Evolutionary conservation across 352 stramenopile species (phyloP).

Genomic region (Phytopythium kandeliae): DNA sequence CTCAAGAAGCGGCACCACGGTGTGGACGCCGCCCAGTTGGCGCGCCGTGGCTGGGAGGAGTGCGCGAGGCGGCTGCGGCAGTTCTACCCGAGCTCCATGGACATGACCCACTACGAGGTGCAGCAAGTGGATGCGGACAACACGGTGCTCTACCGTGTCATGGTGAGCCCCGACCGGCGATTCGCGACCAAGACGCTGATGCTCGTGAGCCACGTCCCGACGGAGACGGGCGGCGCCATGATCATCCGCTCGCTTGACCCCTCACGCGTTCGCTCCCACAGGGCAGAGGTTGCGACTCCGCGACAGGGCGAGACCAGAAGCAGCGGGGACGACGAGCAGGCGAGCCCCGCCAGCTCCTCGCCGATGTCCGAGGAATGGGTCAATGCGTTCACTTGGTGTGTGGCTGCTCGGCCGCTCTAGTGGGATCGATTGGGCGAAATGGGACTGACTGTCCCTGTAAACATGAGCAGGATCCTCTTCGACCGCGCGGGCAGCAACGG

Average conservation of each 20-base stretch:
- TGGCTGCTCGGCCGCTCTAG: too few species aligned
- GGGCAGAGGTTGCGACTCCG: not conserved
- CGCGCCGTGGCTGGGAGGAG: slow-evolving; percentile 23
- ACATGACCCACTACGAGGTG: slow-evolving; percentile 28
- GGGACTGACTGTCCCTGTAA: too few species aligned
- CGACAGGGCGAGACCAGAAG: not conserved
- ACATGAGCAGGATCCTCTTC: slow-evolving; percentile 53
- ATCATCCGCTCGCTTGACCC: slow-evolving; percentile 39
- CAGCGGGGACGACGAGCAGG: not conserved
- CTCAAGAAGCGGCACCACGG: slow-evolving; percentile 47
- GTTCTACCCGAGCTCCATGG: slow-evolving; percentile 48
- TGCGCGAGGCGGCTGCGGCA: slow-evolving; percentile 19
- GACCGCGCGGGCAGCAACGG: slow-evolving; percentile 23
- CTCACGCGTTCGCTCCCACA: slow-evolving; percentile 11
- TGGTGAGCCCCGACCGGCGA: slow-evolving; percentile 16
- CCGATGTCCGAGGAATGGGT: slow-evolving; percentile 33
- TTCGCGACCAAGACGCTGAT: slow-evolving; percentile 40
- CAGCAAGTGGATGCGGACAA: slow-evolving; percentile 61
- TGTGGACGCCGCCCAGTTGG: slow-evolving; percentile 21
- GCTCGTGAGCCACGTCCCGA: slow-evolving; percentile 33
- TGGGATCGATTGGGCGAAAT: not conserved
- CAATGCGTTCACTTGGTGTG: slow-evolving; percentile 52
- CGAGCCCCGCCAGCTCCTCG: not conserved
- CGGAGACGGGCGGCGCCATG: slow-evolving; percentile 31
- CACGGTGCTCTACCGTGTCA: slow-evolving; percentile 49